Base-by-base conservation (phyloP, 1,284 basidiomycete genomes). In the Phenoliferia sp. region DNA sequence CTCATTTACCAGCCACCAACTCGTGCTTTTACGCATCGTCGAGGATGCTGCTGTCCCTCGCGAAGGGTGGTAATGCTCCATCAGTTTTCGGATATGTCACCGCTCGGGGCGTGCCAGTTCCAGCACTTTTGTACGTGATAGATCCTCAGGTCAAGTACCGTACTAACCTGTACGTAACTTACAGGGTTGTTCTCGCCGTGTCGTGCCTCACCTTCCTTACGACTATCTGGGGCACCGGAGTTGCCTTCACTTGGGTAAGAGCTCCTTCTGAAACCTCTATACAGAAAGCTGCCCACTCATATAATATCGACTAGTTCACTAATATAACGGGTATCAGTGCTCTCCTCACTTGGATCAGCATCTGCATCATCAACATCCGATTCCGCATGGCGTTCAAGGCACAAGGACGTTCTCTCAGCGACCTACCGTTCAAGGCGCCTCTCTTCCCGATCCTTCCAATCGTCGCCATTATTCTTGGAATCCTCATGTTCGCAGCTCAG, bases 21-120 rank as follows among this genome's bases (percentile, higher is more conserved):
- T 62, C 59, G 19, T 69, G 67, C 64, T 69, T 69, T 57, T 69
- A 65, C 64, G 67, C 67, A 17, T 65, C 61, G 10, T 60, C 61
- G 5, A 44, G 67, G 3, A 69, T 69, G 67, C 26, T 69, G 5
- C 56, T 62, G n/a, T 19, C 64, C 6, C 60, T 69, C 22, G 67
- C 67, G 0, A 61, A 58, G 3, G 60, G 61, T 22, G 62, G 62
- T 3, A 55, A 69, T 17, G 67, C 67, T 0, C 61, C 61, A 10
- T 62, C 57, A 9, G 19, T 68, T 26, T 36, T 66, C 52, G 61
- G 64, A 7, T 69, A 57, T 56, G 55, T 56, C 15, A 68, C 67
- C 26, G 16, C 50, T 44, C 34, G 55, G 5, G 67, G 63, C 31
- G 67, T 68, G 1, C 67, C 67, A 3, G 35, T 68, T n/a, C 63